Evolutionary conservation across 306 rosid species (phyloP).

Genomic region (Gastrolobium bilobum): DNA sequence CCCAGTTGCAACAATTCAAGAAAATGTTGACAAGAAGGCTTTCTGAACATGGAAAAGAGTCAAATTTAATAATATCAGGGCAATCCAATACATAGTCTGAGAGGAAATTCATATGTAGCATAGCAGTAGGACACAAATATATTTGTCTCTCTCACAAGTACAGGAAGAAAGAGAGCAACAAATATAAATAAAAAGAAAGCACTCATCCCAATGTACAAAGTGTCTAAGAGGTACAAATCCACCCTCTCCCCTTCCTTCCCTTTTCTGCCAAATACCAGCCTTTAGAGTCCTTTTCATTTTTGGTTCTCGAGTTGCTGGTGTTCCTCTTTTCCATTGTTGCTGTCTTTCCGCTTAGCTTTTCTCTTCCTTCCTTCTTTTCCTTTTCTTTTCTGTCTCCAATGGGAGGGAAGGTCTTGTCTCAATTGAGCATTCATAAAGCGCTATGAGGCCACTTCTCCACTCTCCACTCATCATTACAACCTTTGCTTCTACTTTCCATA

Average conservation of each 20-base stretch:
- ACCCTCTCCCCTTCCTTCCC: neutral
- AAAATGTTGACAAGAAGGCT: constrained; percentile 18
- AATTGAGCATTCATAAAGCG: constrained; percentile 35
- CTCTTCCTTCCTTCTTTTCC: neutral
- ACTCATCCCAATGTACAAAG: constrained; percentile 50
- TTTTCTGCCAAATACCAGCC: constrained; percentile 5
- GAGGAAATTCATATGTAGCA: neutral
- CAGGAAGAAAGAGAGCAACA: neutral
- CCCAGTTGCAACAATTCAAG: no score
- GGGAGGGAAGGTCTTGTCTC: constrained; percentile 41
- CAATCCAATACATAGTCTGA: neutral
- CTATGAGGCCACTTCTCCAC: neutral
- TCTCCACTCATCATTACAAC: neutral
- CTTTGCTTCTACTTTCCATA: neutral
- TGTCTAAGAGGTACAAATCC: neutral
- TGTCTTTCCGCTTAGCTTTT: neutral
- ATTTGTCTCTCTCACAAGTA: neutral
- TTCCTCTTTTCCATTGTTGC: constrained; percentile 8
- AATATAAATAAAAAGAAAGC: neutral
- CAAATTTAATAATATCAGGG: constrained; percentile 35
- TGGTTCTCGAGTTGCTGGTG: constrained; percentile 32
- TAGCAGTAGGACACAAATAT: neutral
- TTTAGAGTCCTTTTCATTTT: constrained; percentile 42
- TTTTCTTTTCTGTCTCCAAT: constrained; percentile 15
- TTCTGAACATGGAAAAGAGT: neutral